Percentiles rank a stretch among this genome's conserved stretches.
Conservation (phyloP, 2,329 filamentous ascomycete species). For the Neoascochyta sp. region DNA sequence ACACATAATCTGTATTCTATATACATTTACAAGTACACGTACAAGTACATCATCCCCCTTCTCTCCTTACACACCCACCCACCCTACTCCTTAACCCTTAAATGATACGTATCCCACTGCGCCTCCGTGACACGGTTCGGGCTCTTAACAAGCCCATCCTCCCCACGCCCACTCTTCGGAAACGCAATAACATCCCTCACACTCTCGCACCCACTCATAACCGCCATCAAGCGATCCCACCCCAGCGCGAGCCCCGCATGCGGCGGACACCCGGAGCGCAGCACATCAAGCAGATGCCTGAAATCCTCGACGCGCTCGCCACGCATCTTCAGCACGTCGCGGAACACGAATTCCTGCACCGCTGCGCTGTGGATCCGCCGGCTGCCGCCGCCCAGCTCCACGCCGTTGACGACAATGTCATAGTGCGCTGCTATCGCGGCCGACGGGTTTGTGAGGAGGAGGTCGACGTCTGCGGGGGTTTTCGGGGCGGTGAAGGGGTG, state of each 20-base stretch:
- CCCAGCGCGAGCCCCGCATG: constrained; percentile 92
- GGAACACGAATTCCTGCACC: constrained; percentile 81
- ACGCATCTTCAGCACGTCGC: constrained; percentile 76
- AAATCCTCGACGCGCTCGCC: constrained; percentile 73
- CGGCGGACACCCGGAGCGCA: constrained; percentile 83
- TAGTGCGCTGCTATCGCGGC: constrained; percentile 81
- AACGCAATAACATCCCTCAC: constrained; percentile 95
- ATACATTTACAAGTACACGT: background rate
- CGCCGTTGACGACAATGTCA: constrained; percentile 91
- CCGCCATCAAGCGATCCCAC: constrained; percentile 79
- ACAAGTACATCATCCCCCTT: background rate
- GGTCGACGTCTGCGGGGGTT: constrained; percentile 65
- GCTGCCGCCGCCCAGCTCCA: constrained; percentile 90
- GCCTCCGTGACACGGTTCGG: constrained; percentile 65
- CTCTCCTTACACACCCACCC: background rate
- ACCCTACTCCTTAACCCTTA: constrained; percentile 34
- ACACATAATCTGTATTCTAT: too few relatives aligned
- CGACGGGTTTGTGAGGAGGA: constrained; percentile 69
- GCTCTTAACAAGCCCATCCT: constrained; percentile 77
- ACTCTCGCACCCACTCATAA: constrained; percentile 71
- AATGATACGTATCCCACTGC: constrained; percentile 58
- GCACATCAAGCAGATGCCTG: constrained; percentile 74
- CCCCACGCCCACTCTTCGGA: constrained; percentile 86
- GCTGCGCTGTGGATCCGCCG: constrained; percentile 82
- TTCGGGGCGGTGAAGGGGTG: constrained; percentile 94